Conservation (phyloP, 345 rosid genomes). For the Sapria himalayana region DNA sequence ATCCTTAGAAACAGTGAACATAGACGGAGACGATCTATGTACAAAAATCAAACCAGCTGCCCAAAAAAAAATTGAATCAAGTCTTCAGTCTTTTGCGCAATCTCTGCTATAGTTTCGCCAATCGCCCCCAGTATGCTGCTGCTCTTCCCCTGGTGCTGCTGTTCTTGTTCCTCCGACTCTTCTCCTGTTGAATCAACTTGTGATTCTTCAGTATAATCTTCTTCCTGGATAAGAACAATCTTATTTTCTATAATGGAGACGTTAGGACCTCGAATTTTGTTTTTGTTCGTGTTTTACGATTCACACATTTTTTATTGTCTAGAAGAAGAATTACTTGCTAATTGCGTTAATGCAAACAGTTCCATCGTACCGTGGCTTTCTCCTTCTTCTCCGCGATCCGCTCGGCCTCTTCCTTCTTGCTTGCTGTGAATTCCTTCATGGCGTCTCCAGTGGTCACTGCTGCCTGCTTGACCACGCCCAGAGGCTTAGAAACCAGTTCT, state of each 20-base stretch:
- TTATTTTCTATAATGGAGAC: no score
- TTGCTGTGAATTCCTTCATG: slow-evolving; percentile 36
- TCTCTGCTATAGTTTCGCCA: slow-evolving; percentile 60
- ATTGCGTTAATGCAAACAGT: slow-evolving; percentile 1
- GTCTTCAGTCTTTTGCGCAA: slow-evolving; percentile 39
- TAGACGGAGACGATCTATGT: no score
- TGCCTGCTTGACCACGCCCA: slow-evolving; percentile 35
- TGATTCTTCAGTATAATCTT: no score
- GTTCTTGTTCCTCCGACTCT: not conserved
- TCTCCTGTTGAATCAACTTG: slow-evolving; percentile 3
- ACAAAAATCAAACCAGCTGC: no score
- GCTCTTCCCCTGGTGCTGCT: not conserved
- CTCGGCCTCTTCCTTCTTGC: slow-evolving; percentile 52
- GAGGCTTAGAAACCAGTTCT: slow-evolving; percentile 40
- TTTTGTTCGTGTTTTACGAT: no score
- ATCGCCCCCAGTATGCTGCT: slow-evolving; percentile 24
- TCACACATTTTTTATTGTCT: no score
- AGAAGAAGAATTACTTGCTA: no score
- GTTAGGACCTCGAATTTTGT: no score
- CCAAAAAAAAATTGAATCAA: no score
- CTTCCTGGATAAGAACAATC: no score
- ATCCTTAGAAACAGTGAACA: no score
- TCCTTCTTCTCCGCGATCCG: slow-evolving; percentile 17
- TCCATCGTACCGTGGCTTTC: slow-evolving; percentile 1
- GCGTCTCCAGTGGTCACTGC: slow-evolving; percentile 32